Evolutionary conservation across 352 stramenopile species (phyloP).

Genomic region (Thalassiosira delicatula): DNA sequence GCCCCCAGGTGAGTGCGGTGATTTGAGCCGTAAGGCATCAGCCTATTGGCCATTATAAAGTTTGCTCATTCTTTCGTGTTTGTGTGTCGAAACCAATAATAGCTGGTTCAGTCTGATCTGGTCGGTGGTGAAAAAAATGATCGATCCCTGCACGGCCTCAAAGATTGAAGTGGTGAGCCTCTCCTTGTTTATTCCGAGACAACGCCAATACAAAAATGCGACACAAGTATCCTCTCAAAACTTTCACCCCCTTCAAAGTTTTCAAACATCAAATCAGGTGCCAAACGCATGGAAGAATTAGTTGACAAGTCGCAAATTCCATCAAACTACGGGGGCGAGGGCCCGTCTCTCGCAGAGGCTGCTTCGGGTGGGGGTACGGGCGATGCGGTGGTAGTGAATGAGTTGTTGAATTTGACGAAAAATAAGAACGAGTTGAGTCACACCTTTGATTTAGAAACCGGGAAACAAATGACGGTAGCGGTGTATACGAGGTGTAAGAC

Average conservation of each 20-base stretch:
- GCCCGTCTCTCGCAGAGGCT: slow-evolving; percentile 55
- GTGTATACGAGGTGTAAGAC: slow-evolving; percentile 45
- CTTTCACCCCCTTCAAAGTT: slow-evolving; percentile 36
- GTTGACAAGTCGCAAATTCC: slow-evolving; percentile 69
- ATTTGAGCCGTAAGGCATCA: too few relatives aligned
- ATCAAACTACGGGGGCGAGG: slow-evolving; percentile 66
- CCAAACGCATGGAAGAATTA: slow-evolving; percentile 57
- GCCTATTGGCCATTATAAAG: too few relatives aligned
- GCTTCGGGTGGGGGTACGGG: slow-evolving; percentile 29
- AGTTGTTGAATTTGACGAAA: slow-evolving; percentile 41
- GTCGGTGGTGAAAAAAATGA: too few relatives aligned
- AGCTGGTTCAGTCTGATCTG: too few relatives aligned
- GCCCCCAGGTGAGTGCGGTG: slow-evolving; percentile 70
- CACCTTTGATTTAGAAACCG: slow-evolving; percentile 38
- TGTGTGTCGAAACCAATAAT: too few relatives aligned
- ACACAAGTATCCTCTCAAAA: too few relatives aligned
- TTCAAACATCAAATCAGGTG: slow-evolving; percentile 58
- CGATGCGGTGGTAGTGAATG: slow-evolving; percentile 42
- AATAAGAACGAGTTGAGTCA: slow-evolving; percentile 29
- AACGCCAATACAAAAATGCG: too few relatives aligned
- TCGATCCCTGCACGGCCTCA: slow-evolving; percentile 69
- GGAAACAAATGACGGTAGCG: slow-evolving; percentile 34
- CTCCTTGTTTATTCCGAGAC: too few relatives aligned
- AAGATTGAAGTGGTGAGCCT: slow-evolving; percentile 69
- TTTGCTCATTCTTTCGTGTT: too few relatives aligned